A percentile compares a stretch with the other conserved stretches of the same genome.
Conservation (phyloP, 1,139 yeast genomes). For the Pichia sp. region DNA sequence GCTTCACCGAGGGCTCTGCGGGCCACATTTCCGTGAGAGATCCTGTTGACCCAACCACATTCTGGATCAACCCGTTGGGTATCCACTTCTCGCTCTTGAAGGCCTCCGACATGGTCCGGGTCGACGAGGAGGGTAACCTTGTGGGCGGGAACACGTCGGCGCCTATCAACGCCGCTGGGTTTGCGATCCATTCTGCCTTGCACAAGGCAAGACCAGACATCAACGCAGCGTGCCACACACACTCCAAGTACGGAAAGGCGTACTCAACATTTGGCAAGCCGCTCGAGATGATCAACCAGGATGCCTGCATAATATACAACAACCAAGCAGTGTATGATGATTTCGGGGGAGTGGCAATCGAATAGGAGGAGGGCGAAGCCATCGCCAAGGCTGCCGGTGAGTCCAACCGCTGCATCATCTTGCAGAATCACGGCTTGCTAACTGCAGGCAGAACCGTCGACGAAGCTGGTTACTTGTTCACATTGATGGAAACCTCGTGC, state of each 20-base stretch:
- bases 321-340: conserved; percentile 60
- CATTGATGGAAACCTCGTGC: conserved; percentile 65
- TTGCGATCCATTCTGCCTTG: conserved; percentile 71
- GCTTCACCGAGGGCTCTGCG: conserved; percentile 72
- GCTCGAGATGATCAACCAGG: conserved; percentile 78
- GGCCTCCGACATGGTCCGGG: conserved; percentile 73
- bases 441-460: conserved; percentile 77
- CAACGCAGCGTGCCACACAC: conserved; percentile 79
- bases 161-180: conserved; percentile 70
- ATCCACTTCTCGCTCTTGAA: conserved; percentile 65
- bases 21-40: conserved; percentile 81
- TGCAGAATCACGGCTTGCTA: conserved; percentile 74
- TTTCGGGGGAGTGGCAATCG: conserved; percentile 80
- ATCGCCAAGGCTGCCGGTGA: conserved; percentile 66
- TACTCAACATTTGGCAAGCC: conserved; percentile 68
- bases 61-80: conserved; percentile 79
- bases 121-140: conserved; percentile 61
- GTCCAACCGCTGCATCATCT: conserved; percentile 54
- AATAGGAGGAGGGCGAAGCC: conserved; percentile 60
- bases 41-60: conserved; percentile 65
- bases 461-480: conserved; percentile 52
- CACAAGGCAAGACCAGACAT: conserved; percentile 78
- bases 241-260: conserved; percentile 70
- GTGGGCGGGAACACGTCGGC: conserved; percentile 46
- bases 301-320: conserved; percentile 63